Conservation (phyloP, 2,329 filamentous ascomycete species). For the Fusarium buxicola region DNA sequence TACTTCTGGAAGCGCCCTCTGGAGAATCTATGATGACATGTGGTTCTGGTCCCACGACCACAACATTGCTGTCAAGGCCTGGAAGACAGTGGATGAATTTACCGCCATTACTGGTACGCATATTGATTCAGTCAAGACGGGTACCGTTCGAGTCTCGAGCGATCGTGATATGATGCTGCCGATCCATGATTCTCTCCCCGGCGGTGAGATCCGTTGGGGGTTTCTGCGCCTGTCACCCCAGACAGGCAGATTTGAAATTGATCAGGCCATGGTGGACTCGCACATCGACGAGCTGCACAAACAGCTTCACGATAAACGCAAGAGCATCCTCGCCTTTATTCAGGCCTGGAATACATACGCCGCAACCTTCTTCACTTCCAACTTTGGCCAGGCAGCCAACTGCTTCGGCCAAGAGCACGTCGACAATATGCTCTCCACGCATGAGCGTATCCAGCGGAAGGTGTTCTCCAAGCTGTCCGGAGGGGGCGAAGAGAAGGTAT, state of each 20-base stretch:
- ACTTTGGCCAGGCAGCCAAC: conserved; percentile 64
- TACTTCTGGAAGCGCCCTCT: conserved; percentile 65
- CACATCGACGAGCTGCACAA: conserved; percentile 69
- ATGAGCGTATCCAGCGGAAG: conserved; percentile 60
- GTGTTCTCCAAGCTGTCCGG: conserved; percentile 56
- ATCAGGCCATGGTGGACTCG: conserved; percentile 67
- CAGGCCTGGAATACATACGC: conserved; percentile 65
- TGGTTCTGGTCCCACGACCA: conserved; percentile 74
- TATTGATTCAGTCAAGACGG: conserved; percentile 65
- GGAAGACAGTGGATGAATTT: conserved; percentile 69
- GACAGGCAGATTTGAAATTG: conserved; percentile 68
- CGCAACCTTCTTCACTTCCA: conserved; percentile 63
- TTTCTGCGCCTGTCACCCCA: conserved; percentile 66
- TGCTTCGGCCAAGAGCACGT: conserved; percentile 65
- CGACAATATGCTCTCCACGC: conserved; percentile 63
- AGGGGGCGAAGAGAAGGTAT: conserved; percentile 31
- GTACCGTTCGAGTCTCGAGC: conserved; percentile 57
- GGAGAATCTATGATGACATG: conserved; percentile 73
- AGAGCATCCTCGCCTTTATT: conserved; percentile 61
- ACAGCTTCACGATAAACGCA: conserved; percentile 65
- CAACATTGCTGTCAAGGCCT: conserved; percentile 64
- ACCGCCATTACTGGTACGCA: conserved; percentile 65
- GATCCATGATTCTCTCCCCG: conserved; percentile 54
- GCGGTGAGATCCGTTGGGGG: conserved; percentile 64
- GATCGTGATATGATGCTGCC: conserved; percentile 24